Percentiles rank a stretch among this genome's conserved stretches.
phyloP scores from a whole-genome alignment of 345 rosid species.

The Boechera stricta region DNA sequence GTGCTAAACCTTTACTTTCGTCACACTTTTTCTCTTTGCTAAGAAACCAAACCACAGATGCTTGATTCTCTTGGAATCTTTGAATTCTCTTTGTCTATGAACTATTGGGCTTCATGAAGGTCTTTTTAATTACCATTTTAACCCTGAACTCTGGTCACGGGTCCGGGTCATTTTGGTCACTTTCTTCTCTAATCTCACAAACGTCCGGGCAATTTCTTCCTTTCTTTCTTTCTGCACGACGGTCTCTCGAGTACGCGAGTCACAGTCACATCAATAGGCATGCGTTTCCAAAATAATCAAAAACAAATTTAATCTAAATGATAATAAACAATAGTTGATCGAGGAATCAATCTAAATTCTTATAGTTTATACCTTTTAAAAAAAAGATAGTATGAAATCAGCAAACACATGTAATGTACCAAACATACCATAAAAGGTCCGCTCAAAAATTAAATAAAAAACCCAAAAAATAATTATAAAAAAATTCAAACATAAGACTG shows the following conservation, averaged over 20 bases:
- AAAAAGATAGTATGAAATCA: conserved; percentile 35
- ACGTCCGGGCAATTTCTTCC: conserved; percentile 32
- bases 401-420: conserved; percentile 43
- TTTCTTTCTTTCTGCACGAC: conserved; percentile 26
- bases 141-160: conserved; percentile 9
- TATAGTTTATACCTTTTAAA: conserved; percentile 43
- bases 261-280: conserved; percentile 40
- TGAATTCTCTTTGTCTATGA: conserved; percentile 20
- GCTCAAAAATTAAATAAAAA: conserved; percentile 30
- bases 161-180: conserved; percentile 21
- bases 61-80: conserved; percentile 36
- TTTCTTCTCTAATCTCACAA: conserved; percentile 25
- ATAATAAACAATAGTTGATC: not conserved
- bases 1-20: no score
- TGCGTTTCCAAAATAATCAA: conserved; percentile 1
- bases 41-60: conserved; percentile 1
- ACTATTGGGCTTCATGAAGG: not conserved
- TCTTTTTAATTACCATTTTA: not conserved
- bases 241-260: conserved; percentile 15
- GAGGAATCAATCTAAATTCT: conserved; percentile 42
- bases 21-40: no score
- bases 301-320: not conserved
- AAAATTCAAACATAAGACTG: conserved; percentile 37
- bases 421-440: conserved; percentile 45
- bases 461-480: not conserved